Evolutionary conservation across 1,139 yeast genomes (phyloP), one percentile per base, ranked within the genome.

Genomic region (Scheffersomyces titani): DNA sequence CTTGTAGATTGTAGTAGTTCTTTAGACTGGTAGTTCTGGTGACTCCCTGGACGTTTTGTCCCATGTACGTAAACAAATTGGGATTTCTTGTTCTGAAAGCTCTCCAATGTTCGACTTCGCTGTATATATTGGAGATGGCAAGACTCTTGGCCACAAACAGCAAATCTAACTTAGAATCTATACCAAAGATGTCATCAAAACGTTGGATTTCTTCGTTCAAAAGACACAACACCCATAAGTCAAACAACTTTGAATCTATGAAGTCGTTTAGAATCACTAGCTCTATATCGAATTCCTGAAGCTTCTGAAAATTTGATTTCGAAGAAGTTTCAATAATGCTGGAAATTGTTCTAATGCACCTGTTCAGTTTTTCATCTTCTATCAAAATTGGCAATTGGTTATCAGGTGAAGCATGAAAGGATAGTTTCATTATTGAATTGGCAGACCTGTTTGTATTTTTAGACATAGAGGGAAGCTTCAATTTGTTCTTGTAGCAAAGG

Each of bases 341-440:
- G 2, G 65, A 49, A 1, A 59, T 51, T 0, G 73, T 64, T 21
- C 68, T 66, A 16, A 80, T 64, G 19, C 63, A 66, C 54, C 78
- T 63, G 5, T 62, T 59, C 44, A 3, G 22, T 24, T 69, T 67
- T 18, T 59, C 58, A 13, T 63, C 64, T 57, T 79, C 82, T 59
- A 81, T 85, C 2, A 82, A 64, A 1, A 82, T 67, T 0, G 86
- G 86, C 21, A 82, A 66, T 49, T 74, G 72, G 49, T 74, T 72
- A 56, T 79, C 77, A 2, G 78, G 72, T 0, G 86, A 70, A 7
- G 81, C 77, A 55, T 73, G 71, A 55, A 73, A 71, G 1, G 84
- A 75, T 36, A 80, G 54, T 45, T 69, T 69, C 44, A 78, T 61
- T 3, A 80, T 64, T 6, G 67, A 66, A 57, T 71, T 69, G 16